phyloP scores from a whole-genome alignment of 2,329 filamentous ascomycete genomes.

The Paecilomyces fulvus region DNA sequence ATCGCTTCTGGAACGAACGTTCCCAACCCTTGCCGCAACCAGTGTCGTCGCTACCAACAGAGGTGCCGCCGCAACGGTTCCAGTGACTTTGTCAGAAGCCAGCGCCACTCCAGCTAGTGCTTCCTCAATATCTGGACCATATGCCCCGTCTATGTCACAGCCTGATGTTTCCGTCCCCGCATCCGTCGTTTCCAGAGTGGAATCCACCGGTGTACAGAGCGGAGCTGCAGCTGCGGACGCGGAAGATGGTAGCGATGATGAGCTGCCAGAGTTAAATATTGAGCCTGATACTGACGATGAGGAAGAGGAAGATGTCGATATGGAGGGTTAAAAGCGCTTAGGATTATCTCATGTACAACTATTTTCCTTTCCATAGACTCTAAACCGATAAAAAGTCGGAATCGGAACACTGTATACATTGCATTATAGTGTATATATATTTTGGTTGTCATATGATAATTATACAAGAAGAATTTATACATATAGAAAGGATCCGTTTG shows the following conservation, averaged over 20 bases:
- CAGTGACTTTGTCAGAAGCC: background rate
- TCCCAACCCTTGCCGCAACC: background rate
- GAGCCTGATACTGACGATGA: conserved; percentile 40
- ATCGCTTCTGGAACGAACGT: background rate
- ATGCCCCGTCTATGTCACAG: background rate
- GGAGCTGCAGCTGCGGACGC: conserved; percentile 6
- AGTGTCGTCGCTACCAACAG: background rate
- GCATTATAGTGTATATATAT: no score
- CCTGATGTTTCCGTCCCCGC: background rate
- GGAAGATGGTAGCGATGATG: conserved; percentile 38
- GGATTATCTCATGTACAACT: background rate
- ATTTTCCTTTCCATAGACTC: background rate
- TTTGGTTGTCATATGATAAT: no score
- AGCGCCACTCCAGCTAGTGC: background rate
- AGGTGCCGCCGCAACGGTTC: background rate
- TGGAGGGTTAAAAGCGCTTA: conserved; percentile 11
- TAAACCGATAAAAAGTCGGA: background rate
- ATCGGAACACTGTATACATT: background rate
- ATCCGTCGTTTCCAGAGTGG: conserved; percentile 7
- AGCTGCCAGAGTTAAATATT: conserved; percentile 41
- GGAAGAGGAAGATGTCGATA: conserved; percentile 25
- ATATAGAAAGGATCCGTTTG: no score
- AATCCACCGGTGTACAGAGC: conserved; percentile 7
- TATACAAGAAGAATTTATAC: no score
- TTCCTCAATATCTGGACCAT: background rate